Conservation (phyloP, 495 filamentous ascomycete species). For the Cudoniella acicularis region DNA sequence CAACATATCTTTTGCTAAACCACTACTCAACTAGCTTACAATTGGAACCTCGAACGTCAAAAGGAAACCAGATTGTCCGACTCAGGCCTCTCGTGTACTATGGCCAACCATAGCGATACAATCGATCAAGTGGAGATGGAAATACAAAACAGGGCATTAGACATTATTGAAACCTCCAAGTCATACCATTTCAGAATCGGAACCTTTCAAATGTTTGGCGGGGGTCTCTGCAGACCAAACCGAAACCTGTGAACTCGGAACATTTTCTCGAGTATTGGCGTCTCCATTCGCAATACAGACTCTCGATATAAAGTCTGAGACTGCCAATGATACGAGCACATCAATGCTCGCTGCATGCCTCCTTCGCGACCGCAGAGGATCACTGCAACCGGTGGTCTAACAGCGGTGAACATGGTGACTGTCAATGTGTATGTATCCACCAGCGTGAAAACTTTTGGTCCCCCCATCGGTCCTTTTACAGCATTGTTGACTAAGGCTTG, state of each 20-base stretch:
- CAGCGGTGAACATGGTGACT: conserved; percentile 34
- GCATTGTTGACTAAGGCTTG: neutral
- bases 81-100: too few relatives aligned
- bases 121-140: too few relatives aligned
- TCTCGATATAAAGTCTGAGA: conserved; percentile 9
- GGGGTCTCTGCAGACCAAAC: conserved; percentile 6
- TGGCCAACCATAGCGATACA: too few relatives aligned
- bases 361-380: conserved; percentile 36
- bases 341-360: conserved; percentile 38
- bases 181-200: too few relatives aligned
- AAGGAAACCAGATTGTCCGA: too few relatives aligned
- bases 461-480: neutral
- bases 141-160: too few relatives aligned
- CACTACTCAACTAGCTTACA: too few relatives aligned
- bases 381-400: conserved; percentile 33
- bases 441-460: conserved; percentile 24
- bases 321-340: conserved; percentile 25
- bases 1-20: too few relatives aligned
- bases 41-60: too few relatives aligned
- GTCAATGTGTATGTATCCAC: conserved; percentile 27
- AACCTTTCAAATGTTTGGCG: neutral
- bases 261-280: conserved; percentile 20
- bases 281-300: conserved; percentile 13
- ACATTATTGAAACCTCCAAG: too few relatives aligned
- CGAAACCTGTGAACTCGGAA: neutral